Percentiles rank a stretch among this genome's conserved stretches.
Conservation (phyloP, 495 filamentous ascomycete species). For the Lasiosphaeria miniovina region DNA sequence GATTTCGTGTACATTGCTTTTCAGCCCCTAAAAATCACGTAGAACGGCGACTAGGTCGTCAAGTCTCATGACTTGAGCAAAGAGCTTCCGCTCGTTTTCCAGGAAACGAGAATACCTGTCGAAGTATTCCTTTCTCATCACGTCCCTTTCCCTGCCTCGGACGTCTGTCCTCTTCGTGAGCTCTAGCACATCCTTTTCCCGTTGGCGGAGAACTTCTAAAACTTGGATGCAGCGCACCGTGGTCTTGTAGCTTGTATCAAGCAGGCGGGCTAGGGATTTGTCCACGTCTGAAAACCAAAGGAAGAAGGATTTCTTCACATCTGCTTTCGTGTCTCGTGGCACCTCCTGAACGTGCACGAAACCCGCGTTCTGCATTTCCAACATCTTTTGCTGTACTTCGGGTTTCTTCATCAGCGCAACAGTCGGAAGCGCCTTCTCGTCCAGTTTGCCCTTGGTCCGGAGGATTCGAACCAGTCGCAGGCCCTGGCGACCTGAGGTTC, state of each 20-base stretch:
- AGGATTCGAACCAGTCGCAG: constrained; percentile 78
- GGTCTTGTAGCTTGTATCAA: constrained; percentile 78
- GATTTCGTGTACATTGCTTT: not conserved
- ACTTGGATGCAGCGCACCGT: constrained; percentile 86
- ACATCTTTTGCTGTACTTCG: constrained; percentile 75
- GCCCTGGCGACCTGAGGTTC: constrained; percentile 70
- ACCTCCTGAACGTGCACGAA: constrained; percentile 90
- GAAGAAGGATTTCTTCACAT: constrained; percentile 75
- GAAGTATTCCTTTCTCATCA: constrained; percentile 65
- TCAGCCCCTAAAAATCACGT: constrained; percentile 62
- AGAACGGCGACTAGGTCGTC: constrained; percentile 83
- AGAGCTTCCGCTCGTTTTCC: constrained; percentile 67
- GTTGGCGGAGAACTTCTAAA: constrained; percentile 64
- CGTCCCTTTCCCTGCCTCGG: constrained; percentile 72
- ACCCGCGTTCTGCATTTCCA: constrained; percentile 75
- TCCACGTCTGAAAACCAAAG: constrained; percentile 86
- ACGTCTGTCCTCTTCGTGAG: constrained; percentile 82
- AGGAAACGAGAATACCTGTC: constrained; percentile 65
- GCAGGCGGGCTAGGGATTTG: constrained; percentile 58
- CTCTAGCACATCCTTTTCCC: constrained; percentile 63
- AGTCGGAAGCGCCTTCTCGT: constrained; percentile 78
- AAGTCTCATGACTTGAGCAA: constrained; percentile 71
- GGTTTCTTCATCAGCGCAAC: constrained; percentile 74
- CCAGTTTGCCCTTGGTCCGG: constrained; percentile 79
- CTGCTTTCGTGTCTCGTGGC: constrained; percentile 73